Conservation (phyloP, 305 asterid genomes). For the Fraxinus sp. region DNA sequence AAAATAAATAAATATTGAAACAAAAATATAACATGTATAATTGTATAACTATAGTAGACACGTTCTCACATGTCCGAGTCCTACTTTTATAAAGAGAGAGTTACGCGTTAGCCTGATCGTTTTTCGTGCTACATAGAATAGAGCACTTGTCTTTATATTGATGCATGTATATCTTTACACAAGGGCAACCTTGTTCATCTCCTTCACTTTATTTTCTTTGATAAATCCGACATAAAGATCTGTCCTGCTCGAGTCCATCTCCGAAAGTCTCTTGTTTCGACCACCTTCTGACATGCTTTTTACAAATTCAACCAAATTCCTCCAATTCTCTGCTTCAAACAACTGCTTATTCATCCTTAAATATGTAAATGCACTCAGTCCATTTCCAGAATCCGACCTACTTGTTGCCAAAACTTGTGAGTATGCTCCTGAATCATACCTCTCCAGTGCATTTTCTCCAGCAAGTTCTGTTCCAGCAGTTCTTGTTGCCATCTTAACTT, state of each 20-base stretch:
- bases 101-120: not conserved
- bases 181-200: constrained; percentile 47
- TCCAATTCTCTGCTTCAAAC: constrained; percentile 80
- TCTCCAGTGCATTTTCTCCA: constrained; percentile 91
- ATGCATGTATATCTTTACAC: constrained; percentile 38
- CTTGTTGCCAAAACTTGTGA: constrained; percentile 66
- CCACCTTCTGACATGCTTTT: constrained; percentile 76
- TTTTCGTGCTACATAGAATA: not conserved
- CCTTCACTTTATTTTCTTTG: constrained; percentile 35
- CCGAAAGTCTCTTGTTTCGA: constrained; percentile 47
- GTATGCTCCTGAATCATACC: constrained; percentile 76
- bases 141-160: constrained; percentile 15
- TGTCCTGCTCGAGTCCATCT: constrained; percentile 56
- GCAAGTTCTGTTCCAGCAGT: constrained; percentile 61
- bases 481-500: constrained; percentile 69
- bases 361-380: constrained; percentile 75
- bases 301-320: constrained; percentile 64
- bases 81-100: not conserved
- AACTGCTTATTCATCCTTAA: constrained; percentile 76
- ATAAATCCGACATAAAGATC: constrained; percentile 69
- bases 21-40: not conserved
- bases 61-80: not conserved
- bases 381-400: constrained; percentile 59
- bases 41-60: not conserved
- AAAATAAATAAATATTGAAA: not conserved